phyloP scores from a whole-genome alignment of 2,329 filamentous ascomycete genomes.

The Hymenotorrendiella dingleyae region DNA sequence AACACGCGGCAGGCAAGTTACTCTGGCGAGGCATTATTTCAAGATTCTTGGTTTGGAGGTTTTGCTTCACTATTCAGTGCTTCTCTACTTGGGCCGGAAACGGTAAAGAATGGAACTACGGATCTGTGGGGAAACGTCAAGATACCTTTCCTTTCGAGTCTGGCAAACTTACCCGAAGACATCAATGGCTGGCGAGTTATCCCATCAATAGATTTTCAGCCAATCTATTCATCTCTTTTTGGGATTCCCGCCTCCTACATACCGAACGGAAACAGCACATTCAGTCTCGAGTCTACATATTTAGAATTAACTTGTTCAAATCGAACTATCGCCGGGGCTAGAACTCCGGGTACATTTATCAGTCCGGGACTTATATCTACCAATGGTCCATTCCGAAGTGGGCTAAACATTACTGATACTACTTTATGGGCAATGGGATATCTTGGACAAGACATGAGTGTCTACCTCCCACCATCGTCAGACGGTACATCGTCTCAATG shows the following conservation, averaged over 20 bases:
- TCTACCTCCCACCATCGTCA: constrained; percentile 3
- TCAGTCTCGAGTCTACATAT: constrained; percentile 19
- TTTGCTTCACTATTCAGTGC: constrained; percentile 17
- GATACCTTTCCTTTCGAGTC: constrained; percentile 16
- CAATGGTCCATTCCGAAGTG: constrained; percentile 16
- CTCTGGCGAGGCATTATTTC: constrained; percentile 8
- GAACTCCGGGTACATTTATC: constrained; percentile 9
- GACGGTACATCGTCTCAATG: constrained; percentile 9
- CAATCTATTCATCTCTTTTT: constrained; percentile 17
- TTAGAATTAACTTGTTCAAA: constrained; percentile 18
- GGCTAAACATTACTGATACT: constrained; percentile 9
- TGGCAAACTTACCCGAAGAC: constrained; percentile 11
- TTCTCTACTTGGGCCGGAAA: constrained; percentile 13
- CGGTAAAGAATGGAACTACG: constrained; percentile 11
- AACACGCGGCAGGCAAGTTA: constrained; percentile 17
- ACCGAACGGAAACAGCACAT: constrained; percentile 13
- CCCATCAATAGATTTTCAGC: constrained; percentile 4
- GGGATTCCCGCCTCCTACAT: constrained; percentile 15
- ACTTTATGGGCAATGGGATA: constrained; percentile 21
- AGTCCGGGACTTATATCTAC: constrained; percentile 18
- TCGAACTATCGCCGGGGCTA: constrained; percentile 8
- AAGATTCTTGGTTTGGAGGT: constrained; percentile 15
- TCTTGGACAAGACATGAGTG: constrained; percentile 13
- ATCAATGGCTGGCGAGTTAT: constrained; percentile 16
- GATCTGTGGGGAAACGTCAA: constrained; percentile 22